These are phyloP conservation scores for Metschnikowia dekortorum DNA, from an alignment of 805 yeast species.

Conservation along the genomic window DNA sequence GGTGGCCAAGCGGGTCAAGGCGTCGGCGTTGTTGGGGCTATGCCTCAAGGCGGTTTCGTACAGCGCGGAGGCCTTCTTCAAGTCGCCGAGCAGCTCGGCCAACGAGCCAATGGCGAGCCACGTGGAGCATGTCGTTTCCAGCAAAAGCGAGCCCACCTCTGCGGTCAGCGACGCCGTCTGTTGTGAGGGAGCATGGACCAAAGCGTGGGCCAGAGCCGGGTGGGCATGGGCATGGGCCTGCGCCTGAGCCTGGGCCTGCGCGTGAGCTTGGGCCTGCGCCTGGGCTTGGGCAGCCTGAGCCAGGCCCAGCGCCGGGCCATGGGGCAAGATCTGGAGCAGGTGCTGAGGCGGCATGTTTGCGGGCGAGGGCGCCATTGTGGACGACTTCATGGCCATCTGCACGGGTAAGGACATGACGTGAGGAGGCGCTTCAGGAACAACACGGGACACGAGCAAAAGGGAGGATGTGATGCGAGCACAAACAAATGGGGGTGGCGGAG, in stretches of 20 bases:
- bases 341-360: constrained; percentile 15
- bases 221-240: no score
- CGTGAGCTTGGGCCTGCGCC: no score
- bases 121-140: constrained; percentile 67
- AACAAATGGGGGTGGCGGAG: not conserved
- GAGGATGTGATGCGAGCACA: not conserved
- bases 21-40: constrained; percentile 80
- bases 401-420: constrained; percentile 16
- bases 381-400: constrained; percentile 19
- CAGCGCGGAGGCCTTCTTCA: constrained; percentile 82
- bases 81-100: constrained; percentile 86
- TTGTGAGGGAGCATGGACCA: constrained; percentile 12
- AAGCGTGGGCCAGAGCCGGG: constrained; percentile 10
- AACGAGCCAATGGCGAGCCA: constrained; percentile 88
- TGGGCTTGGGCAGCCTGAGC: constrained; percentile 4
- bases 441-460: not conserved
- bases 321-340: constrained; percentile 18
- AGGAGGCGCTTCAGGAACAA: not conserved
- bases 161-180: constrained; percentile 6
- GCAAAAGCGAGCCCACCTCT: constrained; percentile 14
- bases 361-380: constrained; percentile 12
- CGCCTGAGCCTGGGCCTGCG: no score
- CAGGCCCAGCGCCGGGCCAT: constrained; percentile 12
- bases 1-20: constrained; percentile 81
- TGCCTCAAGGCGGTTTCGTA: constrained; percentile 85